These are phyloP conservation scores for Ostreobium quekettii DNA, from an alignment of 139 green algal species.

Conservation along the genomic window DNA sequence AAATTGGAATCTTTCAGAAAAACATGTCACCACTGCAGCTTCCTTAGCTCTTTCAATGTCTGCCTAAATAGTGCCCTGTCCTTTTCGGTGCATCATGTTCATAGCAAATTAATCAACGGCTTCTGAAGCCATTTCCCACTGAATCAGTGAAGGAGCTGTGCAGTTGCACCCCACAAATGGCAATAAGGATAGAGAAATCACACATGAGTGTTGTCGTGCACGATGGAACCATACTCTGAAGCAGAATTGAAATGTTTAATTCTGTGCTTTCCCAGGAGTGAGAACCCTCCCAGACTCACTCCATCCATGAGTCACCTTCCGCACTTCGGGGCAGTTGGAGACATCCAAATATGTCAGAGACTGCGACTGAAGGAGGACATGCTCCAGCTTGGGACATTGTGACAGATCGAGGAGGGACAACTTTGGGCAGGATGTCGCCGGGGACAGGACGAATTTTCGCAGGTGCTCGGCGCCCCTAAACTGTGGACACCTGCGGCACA, in stretches of 20 bases:
- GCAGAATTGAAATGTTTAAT: not conserved
- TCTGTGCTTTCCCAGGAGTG: not conserved
- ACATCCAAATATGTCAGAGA: constrained; percentile 44
- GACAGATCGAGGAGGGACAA: constrained; percentile 46
- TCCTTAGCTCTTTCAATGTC: no score
- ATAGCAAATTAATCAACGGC: no score
- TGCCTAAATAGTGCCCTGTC: no score
- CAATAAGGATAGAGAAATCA: not conserved
- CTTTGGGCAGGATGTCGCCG: constrained; percentile 49
- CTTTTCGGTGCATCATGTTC: no score
- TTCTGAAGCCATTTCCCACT: no score
- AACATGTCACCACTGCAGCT: no score
- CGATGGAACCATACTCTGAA: not conserved
- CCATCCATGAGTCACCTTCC: constrained; percentile 38
- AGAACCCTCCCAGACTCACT: not conserved
- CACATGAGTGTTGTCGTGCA: not conserved
- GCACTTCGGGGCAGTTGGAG: constrained; percentile 36
- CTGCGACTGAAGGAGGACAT: constrained; percentile 57
- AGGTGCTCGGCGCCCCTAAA: constrained; percentile 27
- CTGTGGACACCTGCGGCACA: no score
- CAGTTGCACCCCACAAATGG: no score
- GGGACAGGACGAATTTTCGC: constrained; percentile 53
- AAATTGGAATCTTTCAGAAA: no score
- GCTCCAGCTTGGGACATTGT: constrained; percentile 42
- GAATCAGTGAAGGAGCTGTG: no score